phyloP scores from a whole-genome alignment of 2,329 filamentous ascomycete species.

The Aspergillus latus region DNA sequence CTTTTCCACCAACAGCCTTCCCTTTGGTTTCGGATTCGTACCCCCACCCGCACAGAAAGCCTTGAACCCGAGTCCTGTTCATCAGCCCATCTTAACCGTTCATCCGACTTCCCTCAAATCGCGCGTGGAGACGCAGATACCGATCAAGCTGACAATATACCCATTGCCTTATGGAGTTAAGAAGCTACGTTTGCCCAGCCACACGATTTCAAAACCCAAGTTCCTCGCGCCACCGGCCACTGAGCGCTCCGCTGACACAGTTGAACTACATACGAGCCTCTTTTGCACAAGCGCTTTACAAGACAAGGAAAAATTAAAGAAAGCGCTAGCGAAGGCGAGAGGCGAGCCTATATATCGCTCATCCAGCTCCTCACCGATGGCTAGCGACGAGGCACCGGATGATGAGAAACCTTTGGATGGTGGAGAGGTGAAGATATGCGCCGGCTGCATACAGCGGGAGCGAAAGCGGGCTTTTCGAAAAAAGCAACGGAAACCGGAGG shows the following conservation, averaged over 20 bases:
- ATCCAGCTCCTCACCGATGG: slow-evolving; percentile 39
- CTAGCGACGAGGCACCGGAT: slow-evolving; percentile 58
- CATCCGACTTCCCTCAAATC: slow-evolving; percentile 75
- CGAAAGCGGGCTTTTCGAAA: slow-evolving; percentile 87
- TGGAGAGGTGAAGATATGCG: slow-evolving; percentile 89
- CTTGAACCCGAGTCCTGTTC: slow-evolving; percentile 31
- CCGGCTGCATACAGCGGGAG: slow-evolving; percentile 87
- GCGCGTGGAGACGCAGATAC: slow-evolving; percentile 94
- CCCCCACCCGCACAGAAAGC: slow-evolving; percentile 30
- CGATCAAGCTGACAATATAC: slow-evolving; percentile 75
- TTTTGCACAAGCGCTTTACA: slow-evolving; percentile 93
- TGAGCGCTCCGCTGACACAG: slow-evolving; percentile 66
- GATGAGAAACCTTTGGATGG: slow-evolving; percentile 77
- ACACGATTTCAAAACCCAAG: slow-evolving; percentile 94
- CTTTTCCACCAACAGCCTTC: slow-evolving; percentile 34
- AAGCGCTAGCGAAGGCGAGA: slow-evolving; percentile 63
- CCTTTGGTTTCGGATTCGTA: slow-evolving; percentile 41
- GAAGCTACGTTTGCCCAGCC: slow-evolving; percentile 79
- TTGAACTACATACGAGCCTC: slow-evolving; percentile 76
- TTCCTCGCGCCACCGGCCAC: slow-evolving; percentile 72
- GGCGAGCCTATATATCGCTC: slow-evolving; percentile 41
- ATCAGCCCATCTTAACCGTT: slow-evolving; percentile 55
- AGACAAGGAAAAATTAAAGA: slow-evolving; percentile 63
- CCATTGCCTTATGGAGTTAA: slow-evolving; percentile 73
- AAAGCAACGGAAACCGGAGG: slow-evolving; percentile 88